A percentile compares a stretch with the other conserved stretches of the same genome.
phyloP scores from a whole-genome alignment of 2,329 filamentous ascomycete species.

The Emergomyces orientalis region DNA sequence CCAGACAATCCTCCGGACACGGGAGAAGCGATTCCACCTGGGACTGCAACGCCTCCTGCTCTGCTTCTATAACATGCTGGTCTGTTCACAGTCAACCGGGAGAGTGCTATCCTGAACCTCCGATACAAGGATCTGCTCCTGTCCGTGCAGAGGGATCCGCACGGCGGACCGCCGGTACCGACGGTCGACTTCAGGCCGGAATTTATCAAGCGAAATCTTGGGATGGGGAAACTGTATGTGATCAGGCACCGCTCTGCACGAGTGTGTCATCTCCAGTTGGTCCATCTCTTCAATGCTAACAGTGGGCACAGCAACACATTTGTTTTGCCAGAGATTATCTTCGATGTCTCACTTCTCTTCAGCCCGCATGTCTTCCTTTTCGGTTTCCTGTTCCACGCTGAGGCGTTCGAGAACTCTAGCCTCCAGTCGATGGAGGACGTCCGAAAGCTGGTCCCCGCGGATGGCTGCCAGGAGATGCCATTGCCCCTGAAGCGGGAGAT shows the following conservation, averaged over 20 bases:
- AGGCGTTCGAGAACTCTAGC: constrained; percentile 18
- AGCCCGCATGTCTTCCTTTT: constrained; percentile 29
- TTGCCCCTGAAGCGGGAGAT: constrained; percentile 20
- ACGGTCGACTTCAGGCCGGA: constrained; percentile 17
- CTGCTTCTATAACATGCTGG: constrained; percentile 9
- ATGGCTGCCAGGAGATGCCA: constrained; percentile 17
- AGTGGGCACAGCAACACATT: constrained; percentile 25
- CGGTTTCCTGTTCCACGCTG: constrained; percentile 21
- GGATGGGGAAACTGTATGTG: constrained; percentile 19
- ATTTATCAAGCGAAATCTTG: constrained; percentile 20
- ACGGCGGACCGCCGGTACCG: constrained; percentile 15
- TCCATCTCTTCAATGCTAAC: constrained; percentile 8
- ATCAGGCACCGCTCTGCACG: too few species aligned
- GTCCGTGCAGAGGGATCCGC: constrained; percentile 17
- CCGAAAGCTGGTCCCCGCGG: constrained; percentile 15
- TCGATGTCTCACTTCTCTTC: constrained; percentile 29
- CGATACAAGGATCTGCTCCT: constrained; percentile 20
- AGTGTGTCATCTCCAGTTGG: background rate
- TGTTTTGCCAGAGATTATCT: constrained; percentile 29
- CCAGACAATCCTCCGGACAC: constrained; percentile 18
- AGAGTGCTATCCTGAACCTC: constrained; percentile 17
- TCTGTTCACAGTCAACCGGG: constrained; percentile 18
- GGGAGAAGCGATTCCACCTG: constrained; percentile 18
- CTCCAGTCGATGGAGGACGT: constrained; percentile 21
- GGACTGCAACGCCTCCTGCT: constrained; percentile 19